phyloP scores from a whole-genome alignment of 2,329 filamentous ascomycete genomes.

The Stagonosporopsis cucurbitacearum region DNA sequence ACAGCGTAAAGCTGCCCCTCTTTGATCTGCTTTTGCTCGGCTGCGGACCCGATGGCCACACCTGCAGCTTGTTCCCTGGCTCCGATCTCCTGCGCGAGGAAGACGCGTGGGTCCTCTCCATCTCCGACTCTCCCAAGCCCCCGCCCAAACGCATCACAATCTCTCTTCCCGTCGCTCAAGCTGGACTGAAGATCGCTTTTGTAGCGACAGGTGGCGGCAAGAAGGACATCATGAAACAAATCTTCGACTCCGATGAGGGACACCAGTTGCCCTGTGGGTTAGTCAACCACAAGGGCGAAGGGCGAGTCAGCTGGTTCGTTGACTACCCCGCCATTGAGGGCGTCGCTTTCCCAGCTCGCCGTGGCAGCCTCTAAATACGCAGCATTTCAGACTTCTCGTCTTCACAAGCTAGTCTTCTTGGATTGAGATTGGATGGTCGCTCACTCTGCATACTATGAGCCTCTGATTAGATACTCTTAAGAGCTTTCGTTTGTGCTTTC shows the following conservation, averaged over 20 bases:
- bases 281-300: constrained; percentile 82
- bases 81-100: constrained; percentile 86
- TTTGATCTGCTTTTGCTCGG: constrained; percentile 95
- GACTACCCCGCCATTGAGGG: constrained; percentile 86
- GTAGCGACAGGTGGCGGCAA: constrained; percentile 89
- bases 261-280: constrained; percentile 80
- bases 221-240: constrained; percentile 89
- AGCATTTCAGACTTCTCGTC: background rate
- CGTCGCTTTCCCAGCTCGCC: constrained; percentile 75
- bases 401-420: constrained; percentile 3
- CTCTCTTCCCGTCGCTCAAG: constrained; percentile 86
- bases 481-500: constrained; percentile 34
- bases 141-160: constrained; percentile 90
- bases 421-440: constrained; percentile 11
- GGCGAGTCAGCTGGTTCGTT: constrained; percentile 94
- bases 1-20: constrained; percentile 91
- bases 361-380: constrained; percentile 64
- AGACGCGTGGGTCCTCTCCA: constrained; percentile 89
- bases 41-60: constrained; percentile 95
- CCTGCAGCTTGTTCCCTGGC: constrained; percentile 92
- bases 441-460: constrained; percentile 16
- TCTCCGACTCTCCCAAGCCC: constrained; percentile 93
- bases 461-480: constrained; percentile 8
- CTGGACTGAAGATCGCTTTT: constrained; percentile 86
- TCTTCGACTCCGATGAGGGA: constrained; percentile 81